Conservation (phyloP, 805 yeast genomes). For the Candida insectorum region DNA sequence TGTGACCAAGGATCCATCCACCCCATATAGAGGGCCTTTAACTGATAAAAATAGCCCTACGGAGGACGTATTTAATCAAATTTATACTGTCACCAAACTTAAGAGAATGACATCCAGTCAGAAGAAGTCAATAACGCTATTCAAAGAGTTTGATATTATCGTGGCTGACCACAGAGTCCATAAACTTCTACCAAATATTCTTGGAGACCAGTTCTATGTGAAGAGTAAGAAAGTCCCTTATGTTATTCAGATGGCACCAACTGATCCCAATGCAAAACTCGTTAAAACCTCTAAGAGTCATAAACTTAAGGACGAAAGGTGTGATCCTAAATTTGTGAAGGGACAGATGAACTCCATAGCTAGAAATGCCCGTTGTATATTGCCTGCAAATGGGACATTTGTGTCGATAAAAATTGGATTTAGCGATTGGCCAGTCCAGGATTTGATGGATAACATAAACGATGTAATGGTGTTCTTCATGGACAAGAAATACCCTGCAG, state of each 20-base stretch:
- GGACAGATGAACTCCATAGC: slow-evolving; percentile 64
- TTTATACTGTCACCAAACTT: slow-evolving; percentile 57
- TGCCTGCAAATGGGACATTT: slow-evolving; percentile 62
- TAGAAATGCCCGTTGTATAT: slow-evolving; percentile 54
- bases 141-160: slow-evolving; percentile 61
- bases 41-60: slow-evolving; percentile 50
- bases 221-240: slow-evolving; percentile 66
- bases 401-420: slow-evolving; percentile 60
- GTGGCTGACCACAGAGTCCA: slow-evolving; percentile 69
- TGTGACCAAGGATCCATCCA: slow-evolving; percentile 72
- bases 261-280: slow-evolving; percentile 33
- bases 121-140: slow-evolving; percentile 45
- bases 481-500: slow-evolving; percentile 47
- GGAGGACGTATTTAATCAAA: slow-evolving; percentile 57
- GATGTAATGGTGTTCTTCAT: slow-evolving; percentile 49
- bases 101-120: slow-evolving; percentile 44
- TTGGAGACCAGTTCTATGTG: slow-evolving; percentile 60
- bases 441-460: slow-evolving; percentile 51
- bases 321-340: slow-evolving; percentile 63
- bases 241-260: slow-evolving; percentile 57
- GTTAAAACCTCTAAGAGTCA: slow-evolving; percentile 25
- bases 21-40: slow-evolving; percentile 49
- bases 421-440: slow-evolving; percentile 39
- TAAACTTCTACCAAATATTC: slow-evolving; percentile 52
- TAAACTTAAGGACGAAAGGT: slow-evolving; percentile 51